Conservation (phyloP, 1,139 yeast species). For the Suhomyces bokatorum region DNA sequence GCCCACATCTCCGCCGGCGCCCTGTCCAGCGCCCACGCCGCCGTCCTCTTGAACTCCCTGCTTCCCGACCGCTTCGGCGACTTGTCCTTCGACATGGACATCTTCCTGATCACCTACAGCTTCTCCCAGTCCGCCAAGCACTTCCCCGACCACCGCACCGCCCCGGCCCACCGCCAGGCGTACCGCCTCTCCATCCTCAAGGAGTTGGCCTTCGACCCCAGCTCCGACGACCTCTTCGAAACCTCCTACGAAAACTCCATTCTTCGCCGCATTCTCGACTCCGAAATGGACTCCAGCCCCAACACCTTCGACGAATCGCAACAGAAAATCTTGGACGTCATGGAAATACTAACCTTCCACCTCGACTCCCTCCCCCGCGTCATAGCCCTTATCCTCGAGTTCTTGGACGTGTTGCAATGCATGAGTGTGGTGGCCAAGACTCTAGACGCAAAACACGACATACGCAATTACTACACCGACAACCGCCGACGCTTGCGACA, state of each 20-base stretch:
- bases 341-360: constrained; percentile 21
- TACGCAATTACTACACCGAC: not conserved
- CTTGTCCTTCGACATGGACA: constrained; percentile 11
- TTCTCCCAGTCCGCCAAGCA: constrained; percentile 11
- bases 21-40: not conserved
- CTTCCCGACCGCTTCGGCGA: constrained; percentile 11
- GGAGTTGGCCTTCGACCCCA: constrained; percentile 17
- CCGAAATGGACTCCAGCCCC: constrained; percentile 18
- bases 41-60: not conserved
- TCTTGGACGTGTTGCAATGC: not conserved
- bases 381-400: constrained; percentile 5
- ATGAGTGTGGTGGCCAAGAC: not conserved
- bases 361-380: constrained; percentile 15
- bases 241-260: constrained; percentile 19
- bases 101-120: constrained; percentile 11
- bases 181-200: constrained; percentile 16
- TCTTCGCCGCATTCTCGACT: constrained; percentile 17
- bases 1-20: constrained; percentile 1
- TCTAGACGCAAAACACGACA: not conserved
- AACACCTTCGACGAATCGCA: constrained; percentile 20
- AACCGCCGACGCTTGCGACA: not conserved
- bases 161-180: constrained; percentile 3
- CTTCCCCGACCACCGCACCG: constrained; percentile 8
- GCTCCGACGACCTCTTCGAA: constrained; percentile 15
- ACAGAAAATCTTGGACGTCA: constrained; percentile 19